Percentiles rank a stretch among this genome's conserved stretches.
Conservation (phyloP, 345 rosid species). For the Salix suchowensis region DNA sequence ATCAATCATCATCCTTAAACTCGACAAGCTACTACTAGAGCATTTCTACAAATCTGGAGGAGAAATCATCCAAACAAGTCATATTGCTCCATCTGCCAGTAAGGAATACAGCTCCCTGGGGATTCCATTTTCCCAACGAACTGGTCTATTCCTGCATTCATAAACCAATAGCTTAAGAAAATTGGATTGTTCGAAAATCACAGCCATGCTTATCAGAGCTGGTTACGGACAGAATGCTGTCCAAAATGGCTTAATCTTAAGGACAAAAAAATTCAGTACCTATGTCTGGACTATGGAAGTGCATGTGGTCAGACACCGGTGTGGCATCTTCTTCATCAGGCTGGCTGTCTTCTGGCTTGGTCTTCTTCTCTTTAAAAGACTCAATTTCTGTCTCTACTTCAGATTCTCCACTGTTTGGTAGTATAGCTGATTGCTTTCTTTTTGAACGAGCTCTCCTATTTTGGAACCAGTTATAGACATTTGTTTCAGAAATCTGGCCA, state of each 20-base stretch:
- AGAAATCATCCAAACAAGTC: slow-evolving; percentile 16
- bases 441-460: slow-evolving; percentile 72
- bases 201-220: background rate
- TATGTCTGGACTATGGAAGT: slow-evolving; percentile 12
- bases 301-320: slow-evolving; percentile 2
- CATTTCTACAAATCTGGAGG: background rate
- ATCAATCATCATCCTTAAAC: background rate
- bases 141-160: slow-evolving; percentile 48
- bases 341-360: slow-evolving; percentile 24
- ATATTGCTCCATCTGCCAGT: slow-evolving; percentile 20
- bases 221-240: background rate
- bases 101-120: slow-evolving; percentile 21
- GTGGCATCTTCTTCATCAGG: slow-evolving; percentile 4
- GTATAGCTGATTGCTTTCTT: slow-evolving; percentile 37
- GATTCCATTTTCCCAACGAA: slow-evolving; percentile 35
- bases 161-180: background rate
- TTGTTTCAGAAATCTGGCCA: slow-evolving; percentile 64
- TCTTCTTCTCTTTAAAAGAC: slow-evolving; percentile 31
- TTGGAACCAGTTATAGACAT: slow-evolving; percentile 81
- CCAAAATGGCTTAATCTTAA: background rate
- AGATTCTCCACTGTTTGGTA: slow-evolving; percentile 11
- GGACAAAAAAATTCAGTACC: background rate
- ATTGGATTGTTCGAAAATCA: background rate
- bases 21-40: background rate
- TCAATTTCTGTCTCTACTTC: slow-evolving; percentile 25